Conservation (phyloP, 2,329 filamentous ascomycete species). For the Grosmannia huntii region DNA sequence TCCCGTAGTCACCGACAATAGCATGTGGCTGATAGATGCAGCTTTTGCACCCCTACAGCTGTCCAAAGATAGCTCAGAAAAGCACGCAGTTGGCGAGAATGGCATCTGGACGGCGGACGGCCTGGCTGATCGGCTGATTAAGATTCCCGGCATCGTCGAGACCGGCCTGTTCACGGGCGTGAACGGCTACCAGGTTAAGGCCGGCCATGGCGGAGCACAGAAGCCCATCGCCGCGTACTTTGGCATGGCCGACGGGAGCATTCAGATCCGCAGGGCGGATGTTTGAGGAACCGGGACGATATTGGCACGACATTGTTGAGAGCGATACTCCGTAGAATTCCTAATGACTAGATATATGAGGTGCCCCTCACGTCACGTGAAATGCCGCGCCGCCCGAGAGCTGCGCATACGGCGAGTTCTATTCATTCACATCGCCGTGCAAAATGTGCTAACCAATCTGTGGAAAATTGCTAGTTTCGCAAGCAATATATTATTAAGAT, state of each 20-base stretch:
- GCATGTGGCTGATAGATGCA: conserved; percentile 84
- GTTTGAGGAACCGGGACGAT: background rate
- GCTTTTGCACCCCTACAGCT: conserved; percentile 67
- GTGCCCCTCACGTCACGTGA: no score
- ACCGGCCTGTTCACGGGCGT: conserved; percentile 80
- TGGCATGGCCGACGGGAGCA: conserved; percentile 67
- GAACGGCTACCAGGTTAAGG: conserved; percentile 58
- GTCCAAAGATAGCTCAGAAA: conserved; percentile 25
- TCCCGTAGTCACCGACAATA: conserved; percentile 69
- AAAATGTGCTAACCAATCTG: no score
- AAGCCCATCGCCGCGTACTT: conserved; percentile 94
- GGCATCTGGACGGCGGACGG: conserved; percentile 70
- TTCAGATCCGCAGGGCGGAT: conserved; percentile 32
- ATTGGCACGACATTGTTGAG: background rate
- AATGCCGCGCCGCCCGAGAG: no score
- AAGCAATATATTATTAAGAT: no score
- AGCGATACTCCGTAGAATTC: no score
- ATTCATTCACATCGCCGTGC: no score
- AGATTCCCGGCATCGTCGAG: conserved; percentile 77
- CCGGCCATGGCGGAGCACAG: conserved; percentile 55
- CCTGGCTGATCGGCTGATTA: conserved; percentile 63
- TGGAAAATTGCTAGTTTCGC: no score
- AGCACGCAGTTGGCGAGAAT: conserved; percentile 37
- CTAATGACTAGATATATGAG: no score
- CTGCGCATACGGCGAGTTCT: no score